Evolutionary conservation across 768 basidiomycete species (phyloP).

Genomic region (Leccinum truebloodii): DNA sequence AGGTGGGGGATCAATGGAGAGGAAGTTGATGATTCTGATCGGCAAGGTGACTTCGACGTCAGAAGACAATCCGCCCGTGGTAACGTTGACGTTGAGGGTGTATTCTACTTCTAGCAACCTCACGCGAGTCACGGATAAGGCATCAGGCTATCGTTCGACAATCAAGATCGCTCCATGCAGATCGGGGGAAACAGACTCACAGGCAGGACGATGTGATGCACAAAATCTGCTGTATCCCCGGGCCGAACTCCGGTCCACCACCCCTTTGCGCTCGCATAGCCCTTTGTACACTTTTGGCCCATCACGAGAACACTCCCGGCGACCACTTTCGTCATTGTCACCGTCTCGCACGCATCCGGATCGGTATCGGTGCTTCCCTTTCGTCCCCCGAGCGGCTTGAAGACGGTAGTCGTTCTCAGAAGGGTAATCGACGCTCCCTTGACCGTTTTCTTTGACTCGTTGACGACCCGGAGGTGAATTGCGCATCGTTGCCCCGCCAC

Average conservation of each 20-base stretch:
- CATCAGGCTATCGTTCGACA: constrained; percentile 52
- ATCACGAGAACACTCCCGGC: constrained; percentile 66
- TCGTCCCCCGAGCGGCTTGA: constrained; percentile 44
- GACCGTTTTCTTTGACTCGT: constrained; percentile 67
- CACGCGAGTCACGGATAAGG: constrained; percentile 65
- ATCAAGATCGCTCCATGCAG: constrained; percentile 5
- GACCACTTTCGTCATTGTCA: constrained; percentile 62
- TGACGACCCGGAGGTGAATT: constrained; percentile 63
- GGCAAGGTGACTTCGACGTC: constrained; percentile 75
- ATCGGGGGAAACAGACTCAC: constrained; percentile 45
- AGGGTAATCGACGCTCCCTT: constrained; percentile 65
- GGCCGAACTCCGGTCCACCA: constrained; percentile 87
- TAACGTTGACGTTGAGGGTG: constrained; percentile 61
- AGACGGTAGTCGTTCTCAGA: constrained; percentile 64
- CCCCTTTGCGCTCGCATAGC: constrained; percentile 77
- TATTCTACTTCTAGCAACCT: constrained; percentile 79
- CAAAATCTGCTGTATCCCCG: constrained; percentile 61
- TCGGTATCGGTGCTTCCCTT: constrained; percentile 41
- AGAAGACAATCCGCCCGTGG: constrained; percentile 62
- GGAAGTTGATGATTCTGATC: constrained; percentile 75
- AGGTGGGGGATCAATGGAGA: constrained; percentile 77
- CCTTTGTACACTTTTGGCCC: constrained; percentile 60
- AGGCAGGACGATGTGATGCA: constrained; percentile 70
- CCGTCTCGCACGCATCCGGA: constrained; percentile 62
- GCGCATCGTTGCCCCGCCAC: constrained; percentile 79